A percentile compares a stretch with the other conserved stretches of the same genome.
phyloP scores from a whole-genome alignment of 2,329 filamentous ascomycete species.

The Fusarium sp. region DNA sequence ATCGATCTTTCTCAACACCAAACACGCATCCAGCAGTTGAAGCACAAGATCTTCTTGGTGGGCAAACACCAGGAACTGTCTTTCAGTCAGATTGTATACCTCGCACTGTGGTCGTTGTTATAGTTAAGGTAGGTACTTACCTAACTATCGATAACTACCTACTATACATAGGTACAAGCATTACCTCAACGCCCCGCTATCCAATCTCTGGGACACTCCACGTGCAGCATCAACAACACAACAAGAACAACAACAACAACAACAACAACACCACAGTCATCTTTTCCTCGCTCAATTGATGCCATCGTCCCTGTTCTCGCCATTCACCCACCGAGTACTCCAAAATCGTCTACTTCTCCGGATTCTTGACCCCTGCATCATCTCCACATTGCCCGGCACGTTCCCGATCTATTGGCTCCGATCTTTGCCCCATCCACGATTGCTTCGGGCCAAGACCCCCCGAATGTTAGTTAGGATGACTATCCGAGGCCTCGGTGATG shows the following conservation, averaged over 20 bases:
- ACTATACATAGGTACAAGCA: slow-evolving; percentile 1
- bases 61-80: too few species aligned
- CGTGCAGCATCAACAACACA: slow-evolving; percentile 5
- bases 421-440: slow-evolving; percentile 9
- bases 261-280: not conserved
- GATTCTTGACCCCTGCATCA: slow-evolving; percentile 4
- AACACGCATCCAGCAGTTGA: not conserved
- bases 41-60: not conserved
- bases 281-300: not conserved
- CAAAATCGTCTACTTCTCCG: not conserved
- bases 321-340: slow-evolving; percentile 28
- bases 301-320: slow-evolving; percentile 1
- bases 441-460: slow-evolving; percentile 30
- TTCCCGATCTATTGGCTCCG: slow-evolving; percentile 46
- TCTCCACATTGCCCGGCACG: slow-evolving; percentile 33
- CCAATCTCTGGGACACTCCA: slow-evolving; percentile 5
- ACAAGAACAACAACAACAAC: too few species aligned
- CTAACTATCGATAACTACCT: too few species aligned
- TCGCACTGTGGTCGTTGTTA: not conserved
- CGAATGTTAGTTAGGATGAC: slow-evolving; percentile 6
- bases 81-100: not conserved
- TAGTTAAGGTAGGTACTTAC: too few species aligned
- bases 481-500: not conserved
- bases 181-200: not conserved
- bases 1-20: not conserved